Evolutionary conservation across 495 filamentous ascomycete genomes (phyloP).

Genomic region (Lindgomyces ingoldianus): DNA sequence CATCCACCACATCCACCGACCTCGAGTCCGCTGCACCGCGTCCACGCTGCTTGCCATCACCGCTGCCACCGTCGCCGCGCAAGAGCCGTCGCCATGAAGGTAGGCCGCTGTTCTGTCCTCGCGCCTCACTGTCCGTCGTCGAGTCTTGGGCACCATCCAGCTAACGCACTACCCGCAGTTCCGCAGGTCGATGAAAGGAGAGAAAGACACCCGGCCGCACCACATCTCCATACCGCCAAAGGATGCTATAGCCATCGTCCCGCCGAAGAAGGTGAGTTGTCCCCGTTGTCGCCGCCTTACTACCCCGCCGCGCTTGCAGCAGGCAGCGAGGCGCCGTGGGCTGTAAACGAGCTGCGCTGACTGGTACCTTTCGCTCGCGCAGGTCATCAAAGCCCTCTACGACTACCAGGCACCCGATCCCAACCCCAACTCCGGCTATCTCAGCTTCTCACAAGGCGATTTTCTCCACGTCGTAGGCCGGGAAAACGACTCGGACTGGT

Average conservation of each 20-base stretch:
- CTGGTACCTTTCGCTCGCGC: constrained; percentile 22
- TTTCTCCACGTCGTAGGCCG: constrained; percentile 98
- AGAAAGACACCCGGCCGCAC: constrained; percentile 59
- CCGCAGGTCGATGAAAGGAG: constrained; percentile 46
- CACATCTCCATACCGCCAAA: constrained; percentile 90
- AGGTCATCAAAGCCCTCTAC: constrained; percentile 97
- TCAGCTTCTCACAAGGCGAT: constrained; percentile 89
- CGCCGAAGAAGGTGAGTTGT: constrained; percentile 86
- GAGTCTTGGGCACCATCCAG: not conserved
- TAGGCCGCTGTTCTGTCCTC: constrained; percentile 16
- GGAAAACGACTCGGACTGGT: constrained; percentile 94
- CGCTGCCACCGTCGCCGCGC: not conserved
- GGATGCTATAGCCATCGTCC: constrained; percentile 89
- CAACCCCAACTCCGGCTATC: constrained; percentile 61
- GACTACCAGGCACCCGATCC: constrained; percentile 71
- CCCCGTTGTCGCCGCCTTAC: not conserved
- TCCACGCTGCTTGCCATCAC: not conserved
- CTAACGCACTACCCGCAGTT: constrained; percentile 41
- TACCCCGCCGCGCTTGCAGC: constrained; percentile 20
- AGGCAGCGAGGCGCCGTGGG: constrained; percentile 16
- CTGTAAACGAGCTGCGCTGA: constrained; percentile 37
- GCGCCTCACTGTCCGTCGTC: too few relatives aligned
- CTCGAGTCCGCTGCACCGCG: constrained; percentile 10
- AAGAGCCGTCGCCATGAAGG: constrained; percentile 31
- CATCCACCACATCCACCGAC: not conserved